Evolutionary conservation across 257 asterid species (phyloP), one percentile per base, ranked within the genome.

Genomic region (Solanum corneliomulleri): DNA sequence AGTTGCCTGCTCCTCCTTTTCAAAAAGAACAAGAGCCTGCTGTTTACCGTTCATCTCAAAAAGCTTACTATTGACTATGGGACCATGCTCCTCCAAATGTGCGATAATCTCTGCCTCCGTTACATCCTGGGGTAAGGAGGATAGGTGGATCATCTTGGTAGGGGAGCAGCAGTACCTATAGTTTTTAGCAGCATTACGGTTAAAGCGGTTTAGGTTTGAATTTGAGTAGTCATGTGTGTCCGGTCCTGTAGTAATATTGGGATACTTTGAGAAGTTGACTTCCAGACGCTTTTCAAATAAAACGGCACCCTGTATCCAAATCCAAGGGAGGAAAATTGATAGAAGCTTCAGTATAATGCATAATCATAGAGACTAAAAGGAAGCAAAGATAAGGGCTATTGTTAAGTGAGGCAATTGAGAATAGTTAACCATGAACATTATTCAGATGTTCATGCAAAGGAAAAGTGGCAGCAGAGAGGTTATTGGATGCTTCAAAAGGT

Each of bases 151-250:
- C 98, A 95, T 96, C 93, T 95, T 97, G 86, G 98, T 97, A 4
- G 99, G 99, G 11, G 99, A 95, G 89, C 99, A 97, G 89, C 99
- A 97, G 88, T 97, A 97, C 74, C 98, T 92, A 88, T 97, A 97
- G 87, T 95, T 97, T 89, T 97, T 97, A 44, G 97, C 99, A 15
- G 99, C 99, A 86, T 97, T 97, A 11, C 98, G 94, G 82, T 97
- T 95, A 91, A 96, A 97, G 77, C 99, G 99, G 84, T 97, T 96
- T 89, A 97, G 99, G 86, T 93, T 97, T 84, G 99, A 97, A 94
- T 92, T 97, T 82, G 95, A 89, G 90, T 97, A 97, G 80, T 97
- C 99, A 23, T 93, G 99, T 29, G 99, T 94, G 86, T 97, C 99
- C 23, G 97, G 92, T 74, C 99, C 99, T 13, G 94, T 91, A 16